Base-by-base conservation (phyloP, 2,329 filamentous ascomycete genomes). In the Fusarium zealandicum region DNA sequence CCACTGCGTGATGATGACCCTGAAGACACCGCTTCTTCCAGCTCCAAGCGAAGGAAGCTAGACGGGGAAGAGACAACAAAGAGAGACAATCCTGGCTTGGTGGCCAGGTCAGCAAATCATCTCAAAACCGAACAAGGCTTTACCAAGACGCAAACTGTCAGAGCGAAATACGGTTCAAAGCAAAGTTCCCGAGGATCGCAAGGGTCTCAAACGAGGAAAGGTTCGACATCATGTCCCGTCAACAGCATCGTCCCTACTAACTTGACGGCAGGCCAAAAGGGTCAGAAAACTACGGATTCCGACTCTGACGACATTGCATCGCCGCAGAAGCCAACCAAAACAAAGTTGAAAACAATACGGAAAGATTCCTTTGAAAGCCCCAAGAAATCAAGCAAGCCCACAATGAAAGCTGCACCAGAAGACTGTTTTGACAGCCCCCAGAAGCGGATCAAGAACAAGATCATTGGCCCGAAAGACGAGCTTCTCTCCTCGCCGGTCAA, bases 101-200 rank as follows among this genome's bases (percentile, higher is more conserved):
- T 46, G 2, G 22, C 58, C 20, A 64, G 53, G 51, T 56, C 66
- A 10, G 57, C 57, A 6, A 65, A 47, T 10, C 67, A 72, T 31
- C 48, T 70, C 6, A 54, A 12, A n/a, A 36, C 65, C 22, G 22
- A 62, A n/a, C 41, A 27, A 4, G 70, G 68, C 3, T 73, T 73
- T 13, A 46, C 45, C 10, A 69, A 54, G 33, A 43, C 30, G 7
- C 51, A 32, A 16, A 51, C 31, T 1, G 31, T 55, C 35, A 72
- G 60, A 32, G 0, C 17, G 2, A 74, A 58, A 6, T 75, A 73
- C 49, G 57, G 52, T n/a, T 69, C 52, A 13, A 67, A 51, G 12
- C 54, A 58, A 38, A 63, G 43, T 14, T 38, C 27, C 8, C 20
- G 25, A 25, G 55, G 57, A 17, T 70, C 65, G n/a, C 69, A 69